These are phyloP conservation scores for Bipolaris cookei DNA, from an alignment of 2,329 filamentous ascomycete species.

Conservation along the genomic window DNA sequence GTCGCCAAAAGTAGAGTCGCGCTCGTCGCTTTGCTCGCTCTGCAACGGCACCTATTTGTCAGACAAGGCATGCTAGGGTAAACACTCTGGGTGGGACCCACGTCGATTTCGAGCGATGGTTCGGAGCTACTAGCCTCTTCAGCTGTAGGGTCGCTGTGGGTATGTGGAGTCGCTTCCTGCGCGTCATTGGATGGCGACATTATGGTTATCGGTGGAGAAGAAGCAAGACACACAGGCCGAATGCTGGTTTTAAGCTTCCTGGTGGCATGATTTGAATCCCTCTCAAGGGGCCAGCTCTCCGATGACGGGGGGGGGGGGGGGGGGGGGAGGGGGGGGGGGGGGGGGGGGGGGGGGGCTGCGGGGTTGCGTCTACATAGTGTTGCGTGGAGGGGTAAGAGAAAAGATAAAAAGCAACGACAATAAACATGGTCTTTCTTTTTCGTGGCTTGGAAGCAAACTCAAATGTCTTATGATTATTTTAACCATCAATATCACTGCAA, in stretches of 20 bases:
- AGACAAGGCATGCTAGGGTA: constrained; percentile 2
- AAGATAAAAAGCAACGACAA: no score
- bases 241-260: not conserved
- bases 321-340: no score
- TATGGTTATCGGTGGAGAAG: not conserved
- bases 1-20: constrained; percentile 24
- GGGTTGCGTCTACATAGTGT: no score
- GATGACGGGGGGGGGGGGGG: constrained; percentile 16
- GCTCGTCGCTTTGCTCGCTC: constrained; percentile 32
- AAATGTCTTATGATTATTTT: no score
- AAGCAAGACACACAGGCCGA: not conserved
- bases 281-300: constrained; percentile 9
- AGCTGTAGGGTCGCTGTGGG: constrained; percentile 5
- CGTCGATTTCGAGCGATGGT: constrained; percentile 38
- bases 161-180: constrained; percentile 3
- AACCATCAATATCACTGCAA: not conserved
- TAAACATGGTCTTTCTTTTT: no score
- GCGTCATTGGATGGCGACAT: constrained; percentile 7
- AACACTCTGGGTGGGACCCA: constrained; percentile 19
- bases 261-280: constrained; percentile 10
- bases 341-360: no score
- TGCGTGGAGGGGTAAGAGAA: no score
- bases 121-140: constrained; percentile 34
- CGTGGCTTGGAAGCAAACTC: no score
- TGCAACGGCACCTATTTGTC: constrained; percentile 20